Evolutionary conservation across 345 rosid genomes (phyloP).

Genomic region (Syzygium jambos): DNA sequence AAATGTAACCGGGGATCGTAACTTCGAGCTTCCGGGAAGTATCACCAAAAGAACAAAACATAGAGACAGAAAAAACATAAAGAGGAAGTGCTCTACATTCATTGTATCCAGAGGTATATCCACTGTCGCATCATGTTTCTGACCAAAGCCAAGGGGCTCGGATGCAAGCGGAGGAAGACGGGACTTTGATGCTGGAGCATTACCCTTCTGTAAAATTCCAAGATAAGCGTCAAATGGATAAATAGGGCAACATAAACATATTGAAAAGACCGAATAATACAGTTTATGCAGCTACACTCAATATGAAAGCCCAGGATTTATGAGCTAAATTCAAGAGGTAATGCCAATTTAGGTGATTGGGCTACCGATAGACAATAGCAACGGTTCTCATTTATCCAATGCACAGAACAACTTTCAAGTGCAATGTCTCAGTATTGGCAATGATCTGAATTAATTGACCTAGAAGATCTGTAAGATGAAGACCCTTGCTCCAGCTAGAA

Average conservation of each 20-base stretch:
- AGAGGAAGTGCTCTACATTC: constrained; percentile 39
- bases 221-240: not conserved
- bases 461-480: not conserved
- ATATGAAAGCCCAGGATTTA: not conserved
- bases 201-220: constrained; percentile 35
- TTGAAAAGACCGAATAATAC: not conserved
- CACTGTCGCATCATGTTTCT: constrained; percentile 69
- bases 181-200: constrained; percentile 38
- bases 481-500: not conserved
- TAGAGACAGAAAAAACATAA: not conserved
- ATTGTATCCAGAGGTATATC: constrained; percentile 81
- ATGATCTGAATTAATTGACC: not conserved
- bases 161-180: constrained; percentile 51
- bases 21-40: not conserved
- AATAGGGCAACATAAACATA: not conserved
- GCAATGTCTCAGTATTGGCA: not conserved
- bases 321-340: not conserved
- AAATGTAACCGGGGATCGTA: constrained; percentile 2
- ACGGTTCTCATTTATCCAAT: not conserved
- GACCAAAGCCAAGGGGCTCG: constrained; percentile 53
- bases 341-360: not conserved
- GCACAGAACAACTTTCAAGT: not conserved
- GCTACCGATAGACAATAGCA: not conserved
- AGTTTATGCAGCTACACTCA: not conserved
- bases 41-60: not conserved